Evolutionary conservation across 192 early-diverging fungal genomes (phyloP), one percentile per base, ranked within the genome.

Genomic region (Phlyctochytrium arcticum): DNA sequence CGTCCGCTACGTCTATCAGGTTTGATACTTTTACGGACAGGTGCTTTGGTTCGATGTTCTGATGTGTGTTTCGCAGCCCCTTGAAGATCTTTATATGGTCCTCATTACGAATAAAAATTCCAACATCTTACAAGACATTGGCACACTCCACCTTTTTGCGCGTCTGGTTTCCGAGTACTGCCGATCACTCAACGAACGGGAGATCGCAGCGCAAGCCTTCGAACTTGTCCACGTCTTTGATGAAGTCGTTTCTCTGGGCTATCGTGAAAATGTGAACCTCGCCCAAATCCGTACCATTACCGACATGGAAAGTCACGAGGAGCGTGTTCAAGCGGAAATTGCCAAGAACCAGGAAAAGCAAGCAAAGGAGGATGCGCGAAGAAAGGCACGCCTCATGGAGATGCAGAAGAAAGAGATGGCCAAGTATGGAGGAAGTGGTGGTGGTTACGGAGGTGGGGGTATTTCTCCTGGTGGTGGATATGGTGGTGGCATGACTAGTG

Each of bases 41-140:
- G 8, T 6, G 6, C 44, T 0, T n/a, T 61, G 23, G 24, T 48
- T n/a, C n/a, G n/a, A n/a, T n/a, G n/a, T n/a, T n/a, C n/a, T n/a
- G n/a, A n/a, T n/a, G n/a, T n/a, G n/a, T n/a, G n/a, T n/a, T n/a
- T 8, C 27, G 12, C 49, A 98, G 75, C 95, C 95, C 9, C 81
- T 99, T 30, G 96, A 96, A 64, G 90, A 96, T 5, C 87, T 98
- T 48, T 99, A 89, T 60, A 86, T 94, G 68, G 92, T 99, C 26
- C 82, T 99, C n/a, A 90, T 98, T 58, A 98, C 96, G 57, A 95
- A 91, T 72, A 98, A 83, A 57, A 67, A 84, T 66, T 93, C 91
- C 68, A 99, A 99, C 71, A 99, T 99, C 61, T 79, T 99, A 34
- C 95, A 98, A 83, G 96, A 98, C 77, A 99, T 98, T 71, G 92